Percentiles rank a stretch among this genome's conserved stretches.
Evolutionary conservation across 352 stramenopile species (phyloP).

Genomic region (Plasmopara viticola): DNA sequence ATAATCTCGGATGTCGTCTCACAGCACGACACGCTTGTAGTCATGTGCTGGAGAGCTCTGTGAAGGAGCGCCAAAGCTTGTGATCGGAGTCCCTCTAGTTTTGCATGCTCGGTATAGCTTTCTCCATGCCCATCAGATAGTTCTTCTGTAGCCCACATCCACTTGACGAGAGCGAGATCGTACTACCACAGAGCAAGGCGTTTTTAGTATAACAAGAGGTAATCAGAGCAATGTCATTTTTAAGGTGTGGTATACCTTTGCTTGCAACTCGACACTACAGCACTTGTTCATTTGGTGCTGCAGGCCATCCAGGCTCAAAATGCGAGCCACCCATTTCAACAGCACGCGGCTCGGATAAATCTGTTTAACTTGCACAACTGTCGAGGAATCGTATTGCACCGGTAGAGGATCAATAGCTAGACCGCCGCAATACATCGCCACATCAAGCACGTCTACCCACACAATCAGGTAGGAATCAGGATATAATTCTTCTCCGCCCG

Average conservation of each 20-base stretch:
- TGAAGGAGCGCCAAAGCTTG: constrained; percentile 38
- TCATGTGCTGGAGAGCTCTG: constrained; percentile 38
- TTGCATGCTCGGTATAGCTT: constrained; percentile 17
- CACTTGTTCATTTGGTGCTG: constrained; percentile 36
- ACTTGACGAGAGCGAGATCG: constrained; percentile 62
- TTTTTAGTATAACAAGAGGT: background rate
- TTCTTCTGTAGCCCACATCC: constrained; percentile 61
- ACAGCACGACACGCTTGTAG: constrained; percentile 38
- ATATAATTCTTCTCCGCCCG: constrained; percentile 26
- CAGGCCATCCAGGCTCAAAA: constrained; percentile 42
- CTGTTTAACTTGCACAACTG: constrained; percentile 25
- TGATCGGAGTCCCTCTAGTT: constrained; percentile 45
- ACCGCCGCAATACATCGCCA: constrained; percentile 40
- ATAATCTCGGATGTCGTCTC: constrained; percentile 63
- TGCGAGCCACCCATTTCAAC: constrained; percentile 41
- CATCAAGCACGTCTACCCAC: constrained; percentile 56
- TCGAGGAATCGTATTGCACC: background rate
- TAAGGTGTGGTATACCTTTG: constrained; percentile 32
- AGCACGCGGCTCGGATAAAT: constrained; percentile 44
- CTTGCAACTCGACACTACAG: constrained; percentile 44
- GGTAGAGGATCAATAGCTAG: constrained; percentile 12
- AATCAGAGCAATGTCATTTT: background rate
- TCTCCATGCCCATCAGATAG: constrained; percentile 5
- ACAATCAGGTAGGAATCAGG: constrained; percentile 43
- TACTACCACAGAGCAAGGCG: constrained; percentile 32